Evolutionary conservation across 2,329 filamentous ascomycete genomes (phyloP), one percentile per base, ranked within the genome.

Genomic region (Trichoderma sp.): DNA sequence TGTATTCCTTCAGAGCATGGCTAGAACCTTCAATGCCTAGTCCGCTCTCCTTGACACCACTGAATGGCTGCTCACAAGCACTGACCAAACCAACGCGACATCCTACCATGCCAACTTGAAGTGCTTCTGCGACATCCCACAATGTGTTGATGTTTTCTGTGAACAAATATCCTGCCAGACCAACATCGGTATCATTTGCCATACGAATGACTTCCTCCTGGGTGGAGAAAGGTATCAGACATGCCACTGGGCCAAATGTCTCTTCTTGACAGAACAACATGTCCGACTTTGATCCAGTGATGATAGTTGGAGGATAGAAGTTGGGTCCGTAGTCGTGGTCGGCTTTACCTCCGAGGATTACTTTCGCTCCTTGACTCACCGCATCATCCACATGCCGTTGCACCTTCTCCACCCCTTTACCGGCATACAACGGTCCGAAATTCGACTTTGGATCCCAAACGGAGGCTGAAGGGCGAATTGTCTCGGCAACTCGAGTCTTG

Each of bases 151-250:
- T 88, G 83, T 76, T 81, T 81, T 65, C 35, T 12, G 85, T 92
- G 84, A 92, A 94, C 85, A 95, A 93, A 84, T 95, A 95, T 0
- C 91, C 92, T 1, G 93, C 93, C 18, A 95, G 87, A 3, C 93
- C 93, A 27, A 95, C 92, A 74, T 94, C 91, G 0, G 91, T 86
- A 21, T 85, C 84, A 81, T 95, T 95, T 1, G 93, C 93, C 66
- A 92, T 84, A 69, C 89, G 87, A 33, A 94, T 88, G 21, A 94
- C 93, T 77, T 95, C 92, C 65, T 92, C 90, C 81, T 95, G 93
- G 0, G 89, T 91, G 21, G 92, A 87, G 81, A 95, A 95, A 60
- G 89, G 87, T 85, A 94, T 93, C 1, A 95, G 82, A 1, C 90
- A 92, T 0, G 92, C 93, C 0, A 95, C 90, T 3, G 93, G 93